phyloP scores from a whole-genome alignment of 2,329 filamentous ascomycete species.

The Dryadomyces quercus-mongolicae region DNA sequence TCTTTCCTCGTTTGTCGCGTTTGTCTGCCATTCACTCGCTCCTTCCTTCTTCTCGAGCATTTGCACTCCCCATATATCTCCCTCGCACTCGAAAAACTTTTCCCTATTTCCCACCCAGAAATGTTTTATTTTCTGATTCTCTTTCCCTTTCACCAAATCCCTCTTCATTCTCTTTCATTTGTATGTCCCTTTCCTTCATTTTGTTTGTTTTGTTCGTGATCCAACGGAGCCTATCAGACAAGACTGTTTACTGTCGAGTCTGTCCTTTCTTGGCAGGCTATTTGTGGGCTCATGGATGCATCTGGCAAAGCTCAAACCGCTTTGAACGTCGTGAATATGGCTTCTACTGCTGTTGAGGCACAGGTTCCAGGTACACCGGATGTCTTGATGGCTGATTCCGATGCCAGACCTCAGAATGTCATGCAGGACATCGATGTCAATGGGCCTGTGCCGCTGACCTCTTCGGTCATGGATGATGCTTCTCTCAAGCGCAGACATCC shows the following conservation, averaged over 20 bases:
- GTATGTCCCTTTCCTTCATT: not conserved
- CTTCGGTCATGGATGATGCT: not conserved
- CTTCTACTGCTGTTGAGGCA: not conserved
- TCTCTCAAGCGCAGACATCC: not conserved
- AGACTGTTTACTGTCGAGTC: no score
- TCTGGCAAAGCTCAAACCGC: no score
- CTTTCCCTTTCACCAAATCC: not conserved
- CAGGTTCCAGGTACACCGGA: not conserved
- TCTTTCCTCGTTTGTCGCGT: no score
- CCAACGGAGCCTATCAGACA: no score
- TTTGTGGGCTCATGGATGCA: no score
- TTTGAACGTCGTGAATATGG: not conserved
- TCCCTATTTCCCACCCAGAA: not conserved
- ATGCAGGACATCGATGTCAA: not conserved
- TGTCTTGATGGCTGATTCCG: not conserved
- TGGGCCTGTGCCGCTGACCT: not conserved
- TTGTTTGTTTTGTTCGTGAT: no score
- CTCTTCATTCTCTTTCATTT: not conserved
- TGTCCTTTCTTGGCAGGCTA: no score
- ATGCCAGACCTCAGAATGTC: not conserved
- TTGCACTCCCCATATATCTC: not conserved
- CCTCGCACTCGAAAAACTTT: not conserved
- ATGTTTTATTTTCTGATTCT: not conserved
- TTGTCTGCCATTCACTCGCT: not conserved
- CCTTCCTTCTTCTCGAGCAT: not conserved